Percentiles rank a stretch among this genome's conserved stretches.
phyloP scores from a whole-genome alignment of 805 yeast species.

The Wickerhamomyces hampshirensis region DNA sequence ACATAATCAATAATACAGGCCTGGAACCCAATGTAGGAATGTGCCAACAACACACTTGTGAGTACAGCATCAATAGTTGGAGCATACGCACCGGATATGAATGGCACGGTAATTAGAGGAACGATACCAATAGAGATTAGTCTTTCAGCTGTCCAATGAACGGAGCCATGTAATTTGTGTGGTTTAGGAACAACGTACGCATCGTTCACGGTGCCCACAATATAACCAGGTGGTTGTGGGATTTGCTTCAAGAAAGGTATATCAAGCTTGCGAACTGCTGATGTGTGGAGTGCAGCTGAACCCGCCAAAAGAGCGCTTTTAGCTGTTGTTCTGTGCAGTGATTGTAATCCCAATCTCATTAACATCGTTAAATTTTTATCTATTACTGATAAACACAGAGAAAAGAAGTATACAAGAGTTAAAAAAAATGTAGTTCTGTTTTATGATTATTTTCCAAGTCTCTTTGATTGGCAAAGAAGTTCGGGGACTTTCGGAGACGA shows the following conservation, averaged over 20 bases:
- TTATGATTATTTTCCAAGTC: constrained; percentile 9
- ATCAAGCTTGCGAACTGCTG: constrained; percentile 31
- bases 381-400: too few relatives aligned
- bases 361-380: too few relatives aligned
- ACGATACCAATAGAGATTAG: constrained; percentile 62
- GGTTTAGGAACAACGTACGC: constrained; percentile 67
- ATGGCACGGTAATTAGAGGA: constrained; percentile 74
- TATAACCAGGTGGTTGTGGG: constrained; percentile 85
- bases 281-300: constrained; percentile 19
- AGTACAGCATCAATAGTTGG: constrained; percentile 71
- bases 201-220: constrained; percentile 92
- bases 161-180: constrained; percentile 69
- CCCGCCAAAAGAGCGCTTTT: neutral
- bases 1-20: constrained; percentile 92
- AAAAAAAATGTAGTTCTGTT: neutral
- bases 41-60: constrained; percentile 63
- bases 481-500: constrained; percentile 8
- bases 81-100: constrained; percentile 65
- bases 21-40: constrained; percentile 82
- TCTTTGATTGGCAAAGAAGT: constrained; percentile 8
- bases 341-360: constrained; percentile 9
- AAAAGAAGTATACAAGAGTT: neutral
- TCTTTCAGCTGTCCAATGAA: constrained; percentile 93
- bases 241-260: constrained; percentile 51
- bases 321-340: neutral